phyloP scores from a whole-genome alignment of 2,329 filamentous ascomycete species.

The Podosphaera xanthii region DNA sequence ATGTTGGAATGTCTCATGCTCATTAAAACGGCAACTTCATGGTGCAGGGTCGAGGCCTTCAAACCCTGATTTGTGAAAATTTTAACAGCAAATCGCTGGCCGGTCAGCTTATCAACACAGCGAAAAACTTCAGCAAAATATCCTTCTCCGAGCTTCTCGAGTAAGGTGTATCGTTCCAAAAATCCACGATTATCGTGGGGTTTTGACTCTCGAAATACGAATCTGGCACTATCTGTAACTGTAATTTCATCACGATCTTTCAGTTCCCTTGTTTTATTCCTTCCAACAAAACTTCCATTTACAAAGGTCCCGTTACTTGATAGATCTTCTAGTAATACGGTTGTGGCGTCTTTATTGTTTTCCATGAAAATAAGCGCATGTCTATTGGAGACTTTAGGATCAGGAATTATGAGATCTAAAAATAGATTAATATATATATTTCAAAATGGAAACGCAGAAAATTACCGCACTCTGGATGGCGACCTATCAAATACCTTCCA shows the following conservation, averaged over 20 bases:
- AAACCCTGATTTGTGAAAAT: constrained; percentile 72
- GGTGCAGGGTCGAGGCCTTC: constrained; percentile 68
- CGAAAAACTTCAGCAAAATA: constrained; percentile 89
- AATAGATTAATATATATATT: background rate
- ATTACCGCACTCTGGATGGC: constrained; percentile 84
- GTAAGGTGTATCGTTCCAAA: constrained; percentile 61
- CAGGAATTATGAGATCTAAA: constrained; percentile 49
- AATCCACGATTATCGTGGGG: constrained; percentile 55
- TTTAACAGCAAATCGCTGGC: constrained; percentile 75
- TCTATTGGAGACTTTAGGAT: constrained; percentile 68
- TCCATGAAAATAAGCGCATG: constrained; percentile 48
- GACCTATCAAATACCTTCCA: constrained; percentile 73
- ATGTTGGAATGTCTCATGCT: constrained; percentile 88
- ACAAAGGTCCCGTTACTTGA: constrained; percentile 95
- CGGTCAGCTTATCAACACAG: constrained; percentile 67
- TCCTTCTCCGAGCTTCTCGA: constrained; percentile 75
- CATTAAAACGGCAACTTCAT: constrained; percentile 93
- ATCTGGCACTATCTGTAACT: constrained; percentile 63
- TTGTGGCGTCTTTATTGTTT: constrained; percentile 32
- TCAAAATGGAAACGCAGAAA: constrained; percentile 8
- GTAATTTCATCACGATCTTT: constrained; percentile 80
- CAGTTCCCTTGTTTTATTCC: constrained; percentile 76
- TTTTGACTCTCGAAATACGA: constrained; percentile 77
- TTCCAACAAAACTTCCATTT: constrained; percentile 73
- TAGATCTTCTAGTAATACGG: constrained; percentile 71